Evolutionary conservation across 805 yeast species (phyloP), one percentile per base, ranked within the genome.

Genomic region (Candida jianshihensis): DNA sequence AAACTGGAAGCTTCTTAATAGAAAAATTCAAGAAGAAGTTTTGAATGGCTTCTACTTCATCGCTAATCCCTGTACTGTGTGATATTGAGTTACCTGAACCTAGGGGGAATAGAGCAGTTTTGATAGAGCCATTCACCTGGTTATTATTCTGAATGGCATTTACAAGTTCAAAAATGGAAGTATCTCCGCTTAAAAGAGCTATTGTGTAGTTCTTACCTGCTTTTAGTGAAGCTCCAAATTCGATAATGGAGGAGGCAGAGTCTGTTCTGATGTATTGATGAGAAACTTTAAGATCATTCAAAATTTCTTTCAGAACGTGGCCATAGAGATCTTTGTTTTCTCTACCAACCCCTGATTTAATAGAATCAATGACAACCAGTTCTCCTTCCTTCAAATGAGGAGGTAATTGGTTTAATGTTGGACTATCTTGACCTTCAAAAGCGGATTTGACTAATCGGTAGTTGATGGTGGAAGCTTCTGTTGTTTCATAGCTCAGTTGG

Each of bases 81-180:
- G 85, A 73, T 40, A 86, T 63, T 1, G 95, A 88, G 54, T 89
- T 89, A 0, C 95, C 97, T 1, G 95, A 81, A 1, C 97, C 97
- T 40, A 78, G 66, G 0, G 96, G 95, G 13, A 89, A 54, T 1
- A 59, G 51, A 2, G 53, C 38, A 5, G 64, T 30, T 25, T 44
- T 39, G 8, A 62, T 19, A n/a, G 34, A 27, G 9, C 35, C 18
- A 5, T 17, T 6, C 36, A 5, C 7, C 10, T 13, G n/a, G 26
- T 17, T 5, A 45, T 51, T 19, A 70, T 53, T 11, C 15, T 63
- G n/a, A 4, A 40, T 17, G 6, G 31, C 42, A 53, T 88, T 88
- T 37, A 86, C 47, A 34, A 89, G 74, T 54, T 89, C 97, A 34
- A 72, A 75, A 5, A 86, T 62, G 1, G 94, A 78, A 1, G 96